Percentiles rank a stretch among this genome's conserved stretches.
Evolutionary conservation across 768 basidiomycete genomes (phyloP).

Genomic region (Mycena chlorophos): DNA sequence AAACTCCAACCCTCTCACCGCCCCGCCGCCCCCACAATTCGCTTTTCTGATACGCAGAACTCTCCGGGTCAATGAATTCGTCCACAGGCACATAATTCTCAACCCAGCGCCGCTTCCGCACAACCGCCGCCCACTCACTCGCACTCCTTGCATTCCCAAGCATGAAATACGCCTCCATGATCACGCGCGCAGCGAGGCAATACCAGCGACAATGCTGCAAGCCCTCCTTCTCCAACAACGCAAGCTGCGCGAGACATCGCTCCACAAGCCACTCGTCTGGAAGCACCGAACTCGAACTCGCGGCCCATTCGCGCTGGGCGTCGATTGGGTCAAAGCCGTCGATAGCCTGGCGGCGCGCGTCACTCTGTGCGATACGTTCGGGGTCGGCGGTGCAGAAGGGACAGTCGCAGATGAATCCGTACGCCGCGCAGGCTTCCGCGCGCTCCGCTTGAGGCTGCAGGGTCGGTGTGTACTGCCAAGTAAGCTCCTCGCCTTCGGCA

Average conservation of each 20-base stretch:
- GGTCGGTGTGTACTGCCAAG: conserved; percentile 27
- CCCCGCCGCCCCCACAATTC: no score
- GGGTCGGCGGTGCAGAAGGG: conserved; percentile 30
- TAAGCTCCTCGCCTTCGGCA: conserved; percentile 33
- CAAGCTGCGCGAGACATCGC: conserved; percentile 1
- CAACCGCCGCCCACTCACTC: conserved; percentile 6
- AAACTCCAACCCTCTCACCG: no score
- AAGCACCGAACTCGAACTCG: conserved; percentile 27
- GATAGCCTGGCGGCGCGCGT: neutral
- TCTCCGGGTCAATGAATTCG: no score
- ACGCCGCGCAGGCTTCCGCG: conserved; percentile 26
- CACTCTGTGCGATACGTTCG: conserved; percentile 9
- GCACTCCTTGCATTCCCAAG: conserved; percentile 7
- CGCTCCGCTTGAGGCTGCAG: conserved; percentile 23
- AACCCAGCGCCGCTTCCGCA: no score
- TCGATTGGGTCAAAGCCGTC: conserved; percentile 21
- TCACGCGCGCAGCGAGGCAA: neutral
- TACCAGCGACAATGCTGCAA: neutral
- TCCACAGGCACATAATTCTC: no score
- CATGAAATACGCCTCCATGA: conserved; percentile 6
- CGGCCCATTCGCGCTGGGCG: conserved; percentile 31
- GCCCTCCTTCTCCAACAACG: neutral
- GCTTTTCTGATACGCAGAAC: no score
- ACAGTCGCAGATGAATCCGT: conserved; percentile 36
- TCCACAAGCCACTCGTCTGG: conserved; percentile 6